A percentile compares a stretch with the other conserved stretches of the same genome.
These are phyloP conservation scores for Aspergillus proliferans DNA, from an alignment of 2,329 filamentous ascomycete genomes.

Conservation along the genomic window DNA sequence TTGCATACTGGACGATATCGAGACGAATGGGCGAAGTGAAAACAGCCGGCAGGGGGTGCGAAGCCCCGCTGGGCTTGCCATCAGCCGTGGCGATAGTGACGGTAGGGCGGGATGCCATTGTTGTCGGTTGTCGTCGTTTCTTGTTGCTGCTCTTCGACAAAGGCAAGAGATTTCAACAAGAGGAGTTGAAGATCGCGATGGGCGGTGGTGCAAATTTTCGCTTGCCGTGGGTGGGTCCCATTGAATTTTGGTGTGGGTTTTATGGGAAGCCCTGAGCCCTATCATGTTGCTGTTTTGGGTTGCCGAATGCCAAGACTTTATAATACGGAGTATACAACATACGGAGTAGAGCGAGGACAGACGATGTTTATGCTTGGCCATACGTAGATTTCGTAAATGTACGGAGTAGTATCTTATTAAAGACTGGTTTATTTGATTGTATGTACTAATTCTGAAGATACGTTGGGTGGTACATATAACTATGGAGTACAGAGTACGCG, in stretches of 20 bases:
- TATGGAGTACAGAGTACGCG: too few species aligned
- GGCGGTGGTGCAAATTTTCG: slow-evolving; percentile 40
- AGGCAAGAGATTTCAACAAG: too few species aligned
- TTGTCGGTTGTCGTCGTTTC: slow-evolving; percentile 40
- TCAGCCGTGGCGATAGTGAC: slow-evolving; percentile 96
- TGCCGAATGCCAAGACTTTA: background rate
- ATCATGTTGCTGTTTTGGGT: slow-evolving; percentile 10
- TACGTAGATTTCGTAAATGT: too few species aligned
- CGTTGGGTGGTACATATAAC: too few species aligned
- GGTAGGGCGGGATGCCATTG: slow-evolving; percentile 94
- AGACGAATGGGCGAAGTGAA: slow-evolving; percentile 96
- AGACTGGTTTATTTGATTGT: too few species aligned
- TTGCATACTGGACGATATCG: slow-evolving; percentile 90
- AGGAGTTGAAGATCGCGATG: slow-evolving; percentile 31
- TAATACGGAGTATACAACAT: background rate
- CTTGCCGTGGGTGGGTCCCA: slow-evolving; percentile 18
- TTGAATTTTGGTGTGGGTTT: slow-evolving; percentile 17
- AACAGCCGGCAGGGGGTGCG: slow-evolving; percentile 89
- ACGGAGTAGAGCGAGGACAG: background rate
- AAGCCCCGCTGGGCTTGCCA: slow-evolving; percentile 83
- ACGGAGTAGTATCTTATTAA: too few species aligned
- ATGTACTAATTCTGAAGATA: too few species aligned
- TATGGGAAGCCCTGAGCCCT: slow-evolving; percentile 33
- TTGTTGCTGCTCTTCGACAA: background rate
- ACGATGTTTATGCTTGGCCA: too few species aligned